Conservation (phyloP, 352 stramenopile species). For the Globisporangium radiosum region DNA sequence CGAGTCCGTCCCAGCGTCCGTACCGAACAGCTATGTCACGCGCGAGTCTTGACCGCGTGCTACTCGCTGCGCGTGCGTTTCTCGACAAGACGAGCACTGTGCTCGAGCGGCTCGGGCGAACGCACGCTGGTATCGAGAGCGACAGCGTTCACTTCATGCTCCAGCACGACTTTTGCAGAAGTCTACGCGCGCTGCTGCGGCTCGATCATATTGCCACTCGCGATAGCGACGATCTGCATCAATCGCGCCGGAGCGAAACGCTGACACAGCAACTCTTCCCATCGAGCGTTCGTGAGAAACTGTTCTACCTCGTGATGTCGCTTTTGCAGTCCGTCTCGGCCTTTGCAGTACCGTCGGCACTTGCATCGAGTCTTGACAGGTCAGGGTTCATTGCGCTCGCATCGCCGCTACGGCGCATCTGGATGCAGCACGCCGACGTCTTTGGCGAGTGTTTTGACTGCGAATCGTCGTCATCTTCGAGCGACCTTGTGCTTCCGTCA, state of each 20-base stretch:
- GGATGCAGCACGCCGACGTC: constrained; percentile 44
- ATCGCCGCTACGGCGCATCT: constrained; percentile 22
- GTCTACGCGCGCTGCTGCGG: constrained; percentile 18
- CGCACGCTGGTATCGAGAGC: constrained; percentile 5
- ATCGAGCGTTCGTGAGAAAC: constrained; percentile 12
- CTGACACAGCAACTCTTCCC: not conserved
- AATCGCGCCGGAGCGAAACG: not conserved
- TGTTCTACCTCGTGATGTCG: constrained; percentile 28
- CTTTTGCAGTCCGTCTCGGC: constrained; percentile 42
- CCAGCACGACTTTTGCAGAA: constrained; percentile 56
- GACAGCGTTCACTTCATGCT: constrained; percentile 45
- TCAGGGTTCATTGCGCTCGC: constrained; percentile 22
- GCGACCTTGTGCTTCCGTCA: constrained; percentile 23
- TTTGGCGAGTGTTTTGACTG: constrained; percentile 18
- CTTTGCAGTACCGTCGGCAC: constrained; percentile 16
- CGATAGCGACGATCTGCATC: not conserved
- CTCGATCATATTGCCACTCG: not conserved
- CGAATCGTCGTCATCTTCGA: constrained; percentile 8
- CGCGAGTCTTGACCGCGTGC: constrained; percentile 10
- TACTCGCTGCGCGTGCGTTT: constrained; percentile 15
- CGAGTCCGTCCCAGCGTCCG: not conserved
- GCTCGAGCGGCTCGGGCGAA: constrained; percentile 13
- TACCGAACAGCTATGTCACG: not conserved
- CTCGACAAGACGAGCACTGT: constrained; percentile 20
- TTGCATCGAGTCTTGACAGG: constrained; percentile 19